phyloP scores from a whole-genome alignment of 768 basidiomycete genomes.

The Rhodotorula kratochvilovae region DNA sequence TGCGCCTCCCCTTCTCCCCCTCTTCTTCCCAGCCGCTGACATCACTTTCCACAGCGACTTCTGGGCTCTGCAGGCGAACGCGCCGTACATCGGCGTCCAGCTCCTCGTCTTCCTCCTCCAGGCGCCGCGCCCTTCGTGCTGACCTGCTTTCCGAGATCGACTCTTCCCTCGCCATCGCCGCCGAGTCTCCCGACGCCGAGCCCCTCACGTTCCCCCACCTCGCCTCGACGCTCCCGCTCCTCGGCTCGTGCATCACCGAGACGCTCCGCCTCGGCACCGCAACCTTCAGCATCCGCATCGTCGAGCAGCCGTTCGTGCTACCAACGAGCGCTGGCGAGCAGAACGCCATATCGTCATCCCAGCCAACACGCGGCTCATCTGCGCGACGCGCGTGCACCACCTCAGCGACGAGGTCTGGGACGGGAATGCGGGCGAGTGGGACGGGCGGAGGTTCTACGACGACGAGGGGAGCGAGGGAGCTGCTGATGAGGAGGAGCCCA shows the following conservation, averaged over 20 bases:
- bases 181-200: background rate
- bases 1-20: background rate
- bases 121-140: background rate
- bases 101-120: slow-evolving; percentile 34
- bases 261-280: slow-evolving; percentile 35
- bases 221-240: slow-evolving; percentile 23
- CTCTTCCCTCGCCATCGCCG: background rate
- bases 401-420: slow-evolving; percentile 17
- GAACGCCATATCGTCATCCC: slow-evolving; percentile 4
- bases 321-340: background rate
- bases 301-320: slow-evolving; percentile 12
- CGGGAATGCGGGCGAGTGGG: slow-evolving; percentile 20
- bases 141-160: slow-evolving; percentile 26
- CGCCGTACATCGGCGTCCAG: slow-evolving; percentile 24
- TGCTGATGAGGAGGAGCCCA: background rate
- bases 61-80: slow-evolving; percentile 37
- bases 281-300: slow-evolving; percentile 27
- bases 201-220: background rate
- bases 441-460: slow-evolving; percentile 32
- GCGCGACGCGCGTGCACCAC: slow-evolving; percentile 23
- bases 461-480: background rate
- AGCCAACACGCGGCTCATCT: slow-evolving; percentile 1
- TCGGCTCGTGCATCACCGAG: slow-evolving; percentile 30
- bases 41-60: slow-evolving; percentile 9
- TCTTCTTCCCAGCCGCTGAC: background rate